Conservation (phyloP, 257 asterid genomes). For the Solanum sitiens region DNA sequence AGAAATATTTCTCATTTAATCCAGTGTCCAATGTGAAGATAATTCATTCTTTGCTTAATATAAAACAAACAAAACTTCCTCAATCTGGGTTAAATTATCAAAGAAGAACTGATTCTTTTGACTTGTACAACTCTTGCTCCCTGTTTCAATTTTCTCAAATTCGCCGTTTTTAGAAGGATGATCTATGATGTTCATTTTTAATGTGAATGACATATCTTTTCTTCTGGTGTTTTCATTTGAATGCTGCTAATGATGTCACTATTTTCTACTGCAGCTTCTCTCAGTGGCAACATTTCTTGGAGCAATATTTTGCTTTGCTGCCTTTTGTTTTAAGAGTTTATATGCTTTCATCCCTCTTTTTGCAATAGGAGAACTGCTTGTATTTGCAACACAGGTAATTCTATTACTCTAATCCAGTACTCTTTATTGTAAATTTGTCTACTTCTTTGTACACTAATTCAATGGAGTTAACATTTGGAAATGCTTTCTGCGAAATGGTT, state of each 20-base stretch:
- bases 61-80: neutral
- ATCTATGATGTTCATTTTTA: neutral
- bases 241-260: neutral
- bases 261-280: constrained; percentile 51
- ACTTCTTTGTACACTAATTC: neutral
- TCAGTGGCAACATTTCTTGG: constrained; percentile 58
- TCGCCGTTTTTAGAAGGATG: neutral
- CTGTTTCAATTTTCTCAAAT: neutral
- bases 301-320: constrained; percentile 65
- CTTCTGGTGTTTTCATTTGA: neutral
- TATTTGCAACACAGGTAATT: constrained; percentile 86
- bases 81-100: neutral
- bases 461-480: neutral
- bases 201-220: neutral
- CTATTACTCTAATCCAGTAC: constrained; percentile 3
- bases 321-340: constrained; percentile 70
- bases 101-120: neutral
- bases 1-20: neutral
- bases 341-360: constrained; percentile 53
- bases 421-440: neutral
- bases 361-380: constrained; percentile 71
- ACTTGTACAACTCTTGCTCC: neutral
- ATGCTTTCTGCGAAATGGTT: neutral
- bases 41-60: neutral
- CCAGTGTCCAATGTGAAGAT: neutral